Evolutionary conservation across 2,329 filamentous ascomycete genomes (phyloP).

Genomic region (Raffaelea deltoideospora): DNA sequence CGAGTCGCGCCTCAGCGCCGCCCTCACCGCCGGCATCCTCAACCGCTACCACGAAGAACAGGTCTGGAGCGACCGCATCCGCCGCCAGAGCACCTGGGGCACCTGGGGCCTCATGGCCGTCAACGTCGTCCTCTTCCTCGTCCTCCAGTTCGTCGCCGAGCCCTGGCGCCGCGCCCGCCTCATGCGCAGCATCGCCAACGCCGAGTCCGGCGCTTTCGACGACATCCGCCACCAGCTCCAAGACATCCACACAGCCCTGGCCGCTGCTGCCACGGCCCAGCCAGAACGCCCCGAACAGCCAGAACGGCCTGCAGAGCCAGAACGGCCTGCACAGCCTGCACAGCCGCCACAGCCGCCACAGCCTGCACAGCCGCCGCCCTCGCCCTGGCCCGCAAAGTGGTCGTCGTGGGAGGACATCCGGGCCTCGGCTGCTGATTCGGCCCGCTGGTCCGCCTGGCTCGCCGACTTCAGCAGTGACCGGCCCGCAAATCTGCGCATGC

Average conservation of each 20-base stretch:
- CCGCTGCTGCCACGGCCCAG: neutral
- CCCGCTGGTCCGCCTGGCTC: slow-evolving; percentile 31
- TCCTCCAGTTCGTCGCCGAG: slow-evolving; percentile 80
- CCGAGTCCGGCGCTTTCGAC: slow-evolving; percentile 46
- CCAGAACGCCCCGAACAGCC: neutral
- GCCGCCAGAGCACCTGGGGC: slow-evolving; percentile 93
- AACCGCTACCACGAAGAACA: slow-evolving; percentile 96
- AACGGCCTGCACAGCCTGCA: neutral
- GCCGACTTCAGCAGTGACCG: slow-evolving; percentile 52
- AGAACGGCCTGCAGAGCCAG: neutral
- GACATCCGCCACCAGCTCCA: slow-evolving; percentile 29
- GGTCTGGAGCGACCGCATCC: slow-evolving; percentile 96
- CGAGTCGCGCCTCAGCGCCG: slow-evolving; percentile 60
- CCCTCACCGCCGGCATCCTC: slow-evolving; percentile 69
- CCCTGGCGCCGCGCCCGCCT: slow-evolving; percentile 76
- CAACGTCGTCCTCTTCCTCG: slow-evolving; percentile 77
- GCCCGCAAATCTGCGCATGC: slow-evolving; percentile 46
- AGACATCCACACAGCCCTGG: slow-evolving; percentile 16
- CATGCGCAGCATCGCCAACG: slow-evolving; percentile 69
- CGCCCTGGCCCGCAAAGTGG: slow-evolving; percentile 1
- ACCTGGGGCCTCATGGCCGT: slow-evolving; percentile 97
- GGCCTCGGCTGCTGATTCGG: slow-evolving; percentile 21
- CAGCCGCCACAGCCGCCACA: neutral
- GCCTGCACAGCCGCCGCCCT: neutral
- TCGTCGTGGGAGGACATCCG: slow-evolving; percentile 26